phyloP scores from a whole-genome alignment of 2,329 filamentous ascomycete species.

The Verticillium klebahnii region DNA sequence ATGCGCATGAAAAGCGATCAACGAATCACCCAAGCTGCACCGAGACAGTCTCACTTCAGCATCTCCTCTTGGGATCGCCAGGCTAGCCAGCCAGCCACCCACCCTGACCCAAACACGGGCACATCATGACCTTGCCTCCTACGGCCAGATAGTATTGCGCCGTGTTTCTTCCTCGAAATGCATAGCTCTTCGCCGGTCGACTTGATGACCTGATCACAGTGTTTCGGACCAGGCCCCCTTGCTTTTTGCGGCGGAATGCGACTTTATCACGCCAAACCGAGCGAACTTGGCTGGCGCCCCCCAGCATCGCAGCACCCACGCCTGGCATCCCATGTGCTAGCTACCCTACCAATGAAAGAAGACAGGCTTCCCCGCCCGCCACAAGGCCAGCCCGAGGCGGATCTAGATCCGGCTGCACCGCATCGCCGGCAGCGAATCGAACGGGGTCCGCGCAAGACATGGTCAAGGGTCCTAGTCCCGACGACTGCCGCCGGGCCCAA shows the following conservation, averaged over 20 bases:
- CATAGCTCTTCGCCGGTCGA: not conserved
- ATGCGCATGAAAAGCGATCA: too few species aligned
- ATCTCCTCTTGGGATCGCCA: not conserved
- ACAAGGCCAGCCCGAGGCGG: not conserved
- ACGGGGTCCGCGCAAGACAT: not conserved
- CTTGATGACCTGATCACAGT: not conserved
- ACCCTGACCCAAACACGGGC: too few species aligned
- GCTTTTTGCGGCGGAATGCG: not conserved
- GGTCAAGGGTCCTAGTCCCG: not conserved
- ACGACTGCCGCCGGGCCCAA: too few species aligned
- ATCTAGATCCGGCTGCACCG: not conserved
- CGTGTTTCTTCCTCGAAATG: too few species aligned
- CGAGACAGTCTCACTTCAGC: not conserved
- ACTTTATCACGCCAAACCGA: not conserved
- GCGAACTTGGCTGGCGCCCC: not conserved
- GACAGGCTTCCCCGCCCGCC: not conserved
- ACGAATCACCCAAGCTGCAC: not conserved
- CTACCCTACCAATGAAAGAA: not conserved
- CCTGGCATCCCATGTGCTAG: not conserved
- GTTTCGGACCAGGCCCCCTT: not conserved
- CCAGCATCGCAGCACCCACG: not conserved
- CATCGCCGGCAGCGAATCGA: not conserved
- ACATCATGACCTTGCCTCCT: not conserved
- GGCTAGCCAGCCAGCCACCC: too few species aligned
- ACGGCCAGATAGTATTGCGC: too few species aligned